Evolutionary conservation across 768 basidiomycete species (phyloP).

Genomic region (Pisolithus tinctorius): DNA sequence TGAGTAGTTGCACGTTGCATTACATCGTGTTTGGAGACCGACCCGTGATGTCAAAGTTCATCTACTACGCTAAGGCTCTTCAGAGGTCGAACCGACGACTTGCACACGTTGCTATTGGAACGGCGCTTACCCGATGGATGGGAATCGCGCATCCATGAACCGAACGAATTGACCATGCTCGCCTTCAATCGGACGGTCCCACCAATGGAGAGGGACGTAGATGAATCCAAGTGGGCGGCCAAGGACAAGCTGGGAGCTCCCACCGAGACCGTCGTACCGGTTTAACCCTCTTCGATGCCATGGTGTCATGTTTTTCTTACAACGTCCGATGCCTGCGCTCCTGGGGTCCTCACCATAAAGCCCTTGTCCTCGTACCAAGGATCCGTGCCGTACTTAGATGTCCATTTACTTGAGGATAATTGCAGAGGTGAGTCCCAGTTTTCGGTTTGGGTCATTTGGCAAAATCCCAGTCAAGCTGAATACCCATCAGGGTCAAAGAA

Average conservation of each 20-base stretch:
- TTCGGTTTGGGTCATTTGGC: too few relatives aligned
- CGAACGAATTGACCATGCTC: slow-evolving; percentile 52
- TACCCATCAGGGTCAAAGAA: too few relatives aligned
- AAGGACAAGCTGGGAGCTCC: not conserved
- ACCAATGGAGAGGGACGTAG: slow-evolving; percentile 1
- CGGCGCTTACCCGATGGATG: slow-evolving; percentile 67
- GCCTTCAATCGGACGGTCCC: slow-evolving; percentile 37
- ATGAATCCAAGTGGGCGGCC: slow-evolving; percentile 1
- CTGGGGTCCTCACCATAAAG: too few relatives aligned
- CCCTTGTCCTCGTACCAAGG: too few relatives aligned
- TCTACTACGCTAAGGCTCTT: slow-evolving; percentile 59
- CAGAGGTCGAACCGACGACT: slow-evolving; percentile 52
- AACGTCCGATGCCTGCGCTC: too few relatives aligned
- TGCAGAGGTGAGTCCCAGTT: too few relatives aligned
- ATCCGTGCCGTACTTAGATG: too few relatives aligned
- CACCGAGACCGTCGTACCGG: too few relatives aligned
- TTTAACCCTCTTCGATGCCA: not conserved
- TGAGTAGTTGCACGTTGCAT: slow-evolving; percentile 26
- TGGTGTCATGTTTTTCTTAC: not conserved
- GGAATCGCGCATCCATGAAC: slow-evolving; percentile 54
- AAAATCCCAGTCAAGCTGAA: too few relatives aligned
- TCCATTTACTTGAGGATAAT: too few relatives aligned
- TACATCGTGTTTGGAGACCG: not conserved
- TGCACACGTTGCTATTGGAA: slow-evolving; percentile 52
- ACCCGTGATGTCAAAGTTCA: slow-evolving; percentile 33